Conservation (phyloP, 768 basidiomycete genomes). For the Astraeus odoratus region DNA sequence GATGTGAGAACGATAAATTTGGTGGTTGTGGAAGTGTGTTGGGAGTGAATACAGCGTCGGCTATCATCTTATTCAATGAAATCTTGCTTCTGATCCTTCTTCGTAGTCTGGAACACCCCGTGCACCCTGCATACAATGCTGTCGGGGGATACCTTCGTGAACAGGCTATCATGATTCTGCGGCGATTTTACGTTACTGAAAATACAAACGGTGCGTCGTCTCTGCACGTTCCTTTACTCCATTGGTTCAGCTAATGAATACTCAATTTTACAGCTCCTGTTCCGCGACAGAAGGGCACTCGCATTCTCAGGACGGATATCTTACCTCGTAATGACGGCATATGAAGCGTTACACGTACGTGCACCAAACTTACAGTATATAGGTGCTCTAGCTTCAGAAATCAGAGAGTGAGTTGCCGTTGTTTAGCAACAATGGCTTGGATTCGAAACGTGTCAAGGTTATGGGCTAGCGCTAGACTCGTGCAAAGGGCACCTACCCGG, state of each 20-base stretch:
- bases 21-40: constrained; percentile 96
- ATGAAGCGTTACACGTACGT: not conserved
- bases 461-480: too few species aligned
- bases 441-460: too few species aligned
- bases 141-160: constrained; percentile 71
- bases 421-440: too few species aligned
- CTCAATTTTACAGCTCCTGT: constrained; percentile 85
- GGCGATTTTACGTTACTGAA: constrained; percentile 88
- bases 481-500: too few species aligned
- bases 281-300: constrained; percentile 81
- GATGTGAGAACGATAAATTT: constrained; percentile 92
- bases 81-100: not conserved
- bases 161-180: constrained; percentile 80
- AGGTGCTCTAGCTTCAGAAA: too few species aligned
- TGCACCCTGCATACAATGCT: constrained; percentile 68
- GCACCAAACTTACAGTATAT: not conserved
- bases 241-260: constrained; percentile 7
- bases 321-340: constrained; percentile 2
- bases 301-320: constrained; percentile 83
- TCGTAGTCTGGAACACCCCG: constrained; percentile 60
- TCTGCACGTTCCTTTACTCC: not conserved
- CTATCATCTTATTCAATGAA: constrained; percentile 6
- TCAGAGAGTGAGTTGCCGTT: too few species aligned
- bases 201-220: constrained; percentile 75
- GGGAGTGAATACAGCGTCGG: constrained; percentile 72